Conservation (phyloP, 2,329 filamentous ascomycete species). For the Epichloe hybrida region DNA sequence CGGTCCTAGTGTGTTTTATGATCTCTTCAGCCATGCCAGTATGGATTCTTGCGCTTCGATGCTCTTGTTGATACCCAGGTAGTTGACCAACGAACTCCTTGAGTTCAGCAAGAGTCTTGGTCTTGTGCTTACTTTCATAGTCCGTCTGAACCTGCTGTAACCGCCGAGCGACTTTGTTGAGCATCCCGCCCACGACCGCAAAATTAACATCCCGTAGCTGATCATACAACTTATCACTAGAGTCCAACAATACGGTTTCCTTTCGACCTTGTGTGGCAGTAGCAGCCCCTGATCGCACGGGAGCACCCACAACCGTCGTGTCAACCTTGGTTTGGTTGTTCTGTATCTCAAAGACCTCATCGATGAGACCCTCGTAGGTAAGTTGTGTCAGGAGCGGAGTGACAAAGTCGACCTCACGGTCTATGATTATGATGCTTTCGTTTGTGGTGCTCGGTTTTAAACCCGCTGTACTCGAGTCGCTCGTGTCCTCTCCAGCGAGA, state of each 20-base stretch:
- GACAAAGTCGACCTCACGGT: slow-evolving; percentile 87
- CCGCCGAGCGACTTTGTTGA: slow-evolving; percentile 83
- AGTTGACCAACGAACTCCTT: slow-evolving; percentile 92
- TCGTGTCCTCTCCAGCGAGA: slow-evolving; percentile 61
- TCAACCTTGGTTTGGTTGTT: slow-evolving; percentile 92
- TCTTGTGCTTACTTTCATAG: slow-evolving; percentile 79
- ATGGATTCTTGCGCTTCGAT: slow-evolving; percentile 83
- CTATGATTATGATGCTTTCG: slow-evolving; percentile 87
- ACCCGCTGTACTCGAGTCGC: slow-evolving; percentile 47
- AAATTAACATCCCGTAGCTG: slow-evolving; percentile 89
- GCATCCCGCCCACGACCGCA: slow-evolving; percentile 74
- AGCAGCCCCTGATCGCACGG: slow-evolving; percentile 46
- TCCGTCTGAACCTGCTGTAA: slow-evolving; percentile 71
- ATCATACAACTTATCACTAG: slow-evolving; percentile 76
- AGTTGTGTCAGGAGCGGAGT: slow-evolving; percentile 86
- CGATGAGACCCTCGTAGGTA: slow-evolving; percentile 91
- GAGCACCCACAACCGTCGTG: slow-evolving; percentile 71
- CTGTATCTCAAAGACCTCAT: slow-evolving; percentile 82
- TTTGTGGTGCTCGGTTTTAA: slow-evolving; percentile 75
- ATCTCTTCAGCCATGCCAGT: slow-evolving; percentile 90
- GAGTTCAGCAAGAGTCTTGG: slow-evolving; percentile 80
- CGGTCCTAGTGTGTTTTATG: slow-evolving; percentile 79
- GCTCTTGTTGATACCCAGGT: slow-evolving; percentile 83
- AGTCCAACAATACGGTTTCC: slow-evolving; percentile 78
- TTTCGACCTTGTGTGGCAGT: slow-evolving; percentile 52